Percentiles rank a stretch among this genome's conserved stretches.
phyloP scores from a whole-genome alignment of 345 rosid species.

The Linum tenue region DNA sequence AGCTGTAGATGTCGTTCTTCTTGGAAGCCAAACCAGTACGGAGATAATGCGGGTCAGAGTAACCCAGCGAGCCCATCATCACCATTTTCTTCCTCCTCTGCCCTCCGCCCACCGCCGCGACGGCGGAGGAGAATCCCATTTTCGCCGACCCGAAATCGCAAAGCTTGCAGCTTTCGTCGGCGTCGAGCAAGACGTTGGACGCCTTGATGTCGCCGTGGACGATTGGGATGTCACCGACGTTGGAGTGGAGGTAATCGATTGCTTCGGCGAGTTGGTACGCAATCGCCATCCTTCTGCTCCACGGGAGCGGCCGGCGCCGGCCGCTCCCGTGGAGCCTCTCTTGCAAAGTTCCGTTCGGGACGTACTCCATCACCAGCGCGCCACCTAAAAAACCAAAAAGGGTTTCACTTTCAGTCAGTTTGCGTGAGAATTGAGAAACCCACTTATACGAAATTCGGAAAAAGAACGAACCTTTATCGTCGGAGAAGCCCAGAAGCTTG shows the following conservation, averaged over 20 bases:
- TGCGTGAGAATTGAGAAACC: not conserved
- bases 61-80: slow-evolving; percentile 78
- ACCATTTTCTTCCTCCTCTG: slow-evolving; percentile 31
- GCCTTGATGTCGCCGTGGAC: slow-evolving; percentile 83
- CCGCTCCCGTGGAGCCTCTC: slow-evolving; percentile 40
- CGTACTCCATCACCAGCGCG: slow-evolving; percentile 63
- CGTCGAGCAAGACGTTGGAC: slow-evolving; percentile 68
- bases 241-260: slow-evolving; percentile 66
- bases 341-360: slow-evolving; percentile 65
- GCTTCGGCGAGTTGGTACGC: slow-evolving; percentile 68
- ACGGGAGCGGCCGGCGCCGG: slow-evolving; percentile 29
- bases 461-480: slow-evolving; percentile 39
- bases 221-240: slow-evolving; percentile 49
- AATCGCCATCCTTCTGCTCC: slow-evolving; percentile 51
- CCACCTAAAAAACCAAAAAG: slow-evolving; percentile 33
- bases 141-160: slow-evolving; percentile 85
- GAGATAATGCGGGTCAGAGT: slow-evolving; percentile 79
- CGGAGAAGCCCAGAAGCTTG: slow-evolving; percentile 65
- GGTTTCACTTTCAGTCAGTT: not conserved
- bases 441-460: not conserved
- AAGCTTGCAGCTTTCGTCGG: slow-evolving; percentile 56
- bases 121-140: slow-evolving; percentile 69
- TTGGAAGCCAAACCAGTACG: slow-evolving; percentile 70
- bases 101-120: slow-evolving; percentile 29
- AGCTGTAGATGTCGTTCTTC: slow-evolving; percentile 78